These are phyloP conservation scores for Alternaria hordeiaustralica DNA, from an alignment of 2,329 filamentous ascomycete species.

Conservation along the genomic window DNA sequence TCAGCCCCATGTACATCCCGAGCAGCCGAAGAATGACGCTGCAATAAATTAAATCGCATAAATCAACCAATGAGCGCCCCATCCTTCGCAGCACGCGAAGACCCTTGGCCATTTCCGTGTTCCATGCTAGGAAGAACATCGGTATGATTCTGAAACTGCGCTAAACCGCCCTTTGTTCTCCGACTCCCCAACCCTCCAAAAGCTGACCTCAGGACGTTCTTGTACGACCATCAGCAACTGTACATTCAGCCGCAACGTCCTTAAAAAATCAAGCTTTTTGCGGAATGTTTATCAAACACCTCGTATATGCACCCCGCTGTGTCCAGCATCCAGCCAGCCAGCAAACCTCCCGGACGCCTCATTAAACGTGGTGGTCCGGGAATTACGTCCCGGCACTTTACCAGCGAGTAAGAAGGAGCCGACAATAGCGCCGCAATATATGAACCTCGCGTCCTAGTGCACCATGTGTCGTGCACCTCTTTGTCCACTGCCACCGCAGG, in stretches of 20 bases:
- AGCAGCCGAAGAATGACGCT: neutral
- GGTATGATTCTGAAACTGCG: conserved; percentile 13
- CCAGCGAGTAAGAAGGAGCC: conserved; percentile 1
- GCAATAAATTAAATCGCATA: neutral
- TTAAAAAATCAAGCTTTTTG: neutral
- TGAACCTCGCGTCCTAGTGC: conserved; percentile 5
- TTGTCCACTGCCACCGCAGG: neutral
- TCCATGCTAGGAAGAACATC: neutral
- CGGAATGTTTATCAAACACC: conserved; percentile 5
- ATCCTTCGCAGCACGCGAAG: neutral
- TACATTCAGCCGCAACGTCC: neutral
- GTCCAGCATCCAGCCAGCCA: neutral
- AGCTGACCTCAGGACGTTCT: neutral
- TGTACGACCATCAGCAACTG: neutral
- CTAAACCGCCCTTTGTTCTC: neutral
- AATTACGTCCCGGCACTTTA: neutral
- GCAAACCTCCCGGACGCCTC: conserved; percentile 1
- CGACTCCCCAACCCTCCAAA: neutral
- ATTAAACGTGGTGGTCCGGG: neutral
- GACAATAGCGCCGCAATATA: conserved; percentile 10
- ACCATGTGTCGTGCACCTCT: neutral
- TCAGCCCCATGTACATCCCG: neutral
- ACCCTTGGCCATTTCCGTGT: neutral
- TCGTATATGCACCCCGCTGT: conserved; percentile 15
- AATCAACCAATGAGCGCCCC: neutral